Percentiles rank a stretch among this genome's conserved stretches.
Evolutionary conservation across 1,284 basidiomycete genomes (phyloP).

Genomic region (Vanrija pseudolonga): DNA sequence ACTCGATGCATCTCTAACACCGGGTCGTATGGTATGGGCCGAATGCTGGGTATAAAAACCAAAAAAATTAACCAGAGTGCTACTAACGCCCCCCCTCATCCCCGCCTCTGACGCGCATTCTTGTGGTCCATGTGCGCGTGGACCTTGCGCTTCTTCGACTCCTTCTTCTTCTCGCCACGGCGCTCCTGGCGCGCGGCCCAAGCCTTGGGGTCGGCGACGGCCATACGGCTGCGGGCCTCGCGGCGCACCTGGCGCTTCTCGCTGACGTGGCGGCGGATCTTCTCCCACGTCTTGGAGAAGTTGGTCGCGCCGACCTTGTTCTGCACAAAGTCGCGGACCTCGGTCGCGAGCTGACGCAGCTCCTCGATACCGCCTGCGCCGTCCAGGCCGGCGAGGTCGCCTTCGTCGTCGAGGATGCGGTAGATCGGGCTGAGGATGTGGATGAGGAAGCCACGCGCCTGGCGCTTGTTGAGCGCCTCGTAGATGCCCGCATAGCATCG

Average conservation of each 20-base stretch:
- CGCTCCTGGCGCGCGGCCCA: slow-evolving; percentile 68
- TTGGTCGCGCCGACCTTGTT: slow-evolving; percentile 74
- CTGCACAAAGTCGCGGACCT: slow-evolving; percentile 85
- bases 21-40: slow-evolving; percentile 1
- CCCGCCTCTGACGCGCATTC: not conserved
- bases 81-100: not conserved
- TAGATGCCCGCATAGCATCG: slow-evolving; percentile 94
- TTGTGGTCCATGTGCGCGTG: slow-evolving; percentile 34
- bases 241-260: slow-evolving; percentile 70
- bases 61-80: not conserved
- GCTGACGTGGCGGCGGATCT: slow-evolving; percentile 68
- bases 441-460: slow-evolving; percentile 66
- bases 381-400: slow-evolving; percentile 58
- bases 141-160: slow-evolving; percentile 72
- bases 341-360: slow-evolving; percentile 72
- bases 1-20: too few relatives aligned
- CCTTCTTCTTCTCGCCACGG: slow-evolving; percentile 72
- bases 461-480: slow-evolving; percentile 60
- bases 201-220: slow-evolving; percentile 35
- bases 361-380: slow-evolving; percentile 59
- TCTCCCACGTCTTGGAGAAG: slow-evolving; percentile 75
- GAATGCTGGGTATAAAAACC: slow-evolving; percentile 3
- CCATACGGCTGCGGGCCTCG: slow-evolving; percentile 41
- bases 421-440: slow-evolving; percentile 85
- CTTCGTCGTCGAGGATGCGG: slow-evolving; percentile 78